These are phyloP conservation scores for Orbilia oligospora DNA, from an alignment of 2,329 filamentous ascomycete species.

Conservation along the genomic window DNA sequence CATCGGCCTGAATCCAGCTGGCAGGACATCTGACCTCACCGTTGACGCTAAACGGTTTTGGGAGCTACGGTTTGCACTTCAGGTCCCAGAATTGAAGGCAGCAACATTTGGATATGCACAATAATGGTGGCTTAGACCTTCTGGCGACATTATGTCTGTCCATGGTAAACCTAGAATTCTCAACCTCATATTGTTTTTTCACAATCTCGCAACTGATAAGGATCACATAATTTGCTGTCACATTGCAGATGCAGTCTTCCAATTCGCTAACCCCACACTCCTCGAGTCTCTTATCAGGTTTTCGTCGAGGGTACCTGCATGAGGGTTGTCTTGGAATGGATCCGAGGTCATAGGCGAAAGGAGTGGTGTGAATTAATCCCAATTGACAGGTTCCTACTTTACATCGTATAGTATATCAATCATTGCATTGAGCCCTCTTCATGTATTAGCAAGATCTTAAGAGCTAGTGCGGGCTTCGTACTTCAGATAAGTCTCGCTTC, in stretches of 20 bases:
- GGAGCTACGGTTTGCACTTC: background rate
- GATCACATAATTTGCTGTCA: constrained; percentile 22
- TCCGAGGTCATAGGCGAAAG: constrained; percentile 46
- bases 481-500: background rate
- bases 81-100: constrained; percentile 39
- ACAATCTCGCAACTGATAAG: constrained; percentile 30
- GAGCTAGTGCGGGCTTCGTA: too few relatives aligned
- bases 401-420: too few relatives aligned
- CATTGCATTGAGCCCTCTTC: background rate
- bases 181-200: constrained; percentile 9
- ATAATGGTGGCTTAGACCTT: constrained; percentile 40
- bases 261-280: constrained; percentile 46
- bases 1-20: constrained; percentile 21
- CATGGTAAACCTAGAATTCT: constrained; percentile 49
- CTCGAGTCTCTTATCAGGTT: constrained; percentile 41
- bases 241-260: constrained; percentile 19
- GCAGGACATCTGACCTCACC: constrained; percentile 35
- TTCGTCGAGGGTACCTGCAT: constrained; percentile 56
- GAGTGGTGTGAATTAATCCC: constrained; percentile 19
- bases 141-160: constrained; percentile 11
- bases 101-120: constrained; percentile 48
- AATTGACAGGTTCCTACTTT: constrained; percentile 22
- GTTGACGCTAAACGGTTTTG: constrained; percentile 41
- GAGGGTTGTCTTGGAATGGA: constrained; percentile 46
- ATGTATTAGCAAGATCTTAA: background rate